Conservation (phyloP, 2,329 filamentous ascomycete species). For the Mariannaea elegans region DNA sequence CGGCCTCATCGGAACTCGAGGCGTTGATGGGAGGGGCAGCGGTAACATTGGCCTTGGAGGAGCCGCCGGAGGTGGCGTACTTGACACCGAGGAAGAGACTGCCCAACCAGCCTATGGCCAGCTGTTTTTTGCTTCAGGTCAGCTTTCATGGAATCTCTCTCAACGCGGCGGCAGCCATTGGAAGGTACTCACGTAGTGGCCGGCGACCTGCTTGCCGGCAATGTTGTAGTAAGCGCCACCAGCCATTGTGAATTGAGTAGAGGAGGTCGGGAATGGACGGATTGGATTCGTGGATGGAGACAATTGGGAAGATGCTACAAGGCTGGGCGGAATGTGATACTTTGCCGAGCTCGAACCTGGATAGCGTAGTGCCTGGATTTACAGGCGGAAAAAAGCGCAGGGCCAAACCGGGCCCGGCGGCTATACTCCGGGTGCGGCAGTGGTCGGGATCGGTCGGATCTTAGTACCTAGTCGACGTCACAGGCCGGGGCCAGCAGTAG, state of each 20-base stretch:
- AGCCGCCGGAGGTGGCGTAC: slow-evolving; percentile 55
- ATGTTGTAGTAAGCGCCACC: slow-evolving; percentile 59
- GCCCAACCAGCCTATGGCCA: slow-evolving; percentile 65
- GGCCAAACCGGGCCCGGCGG: slow-evolving; percentile 28
- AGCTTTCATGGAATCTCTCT: slow-evolving; percentile 17
- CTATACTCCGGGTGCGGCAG: slow-evolving; percentile 40
- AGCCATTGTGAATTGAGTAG: slow-evolving; percentile 46
- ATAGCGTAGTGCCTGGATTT: slow-evolving; percentile 44
- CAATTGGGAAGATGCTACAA: slow-evolving; percentile 42
- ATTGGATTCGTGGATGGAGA: slow-evolving; percentile 40
- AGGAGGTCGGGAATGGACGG: slow-evolving; percentile 36
- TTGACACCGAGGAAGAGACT: slow-evolving; percentile 60
- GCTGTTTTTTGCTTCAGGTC: slow-evolving; percentile 49
- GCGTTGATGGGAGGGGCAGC: slow-evolving; percentile 69
- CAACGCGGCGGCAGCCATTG: slow-evolving; percentile 25
- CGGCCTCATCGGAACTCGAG: slow-evolving; percentile 68
- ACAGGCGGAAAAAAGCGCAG: slow-evolving; percentile 38
- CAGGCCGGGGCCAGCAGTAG: slow-evolving; percentile 2
- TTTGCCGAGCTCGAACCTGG: slow-evolving; percentile 42
- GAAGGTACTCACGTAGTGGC: slow-evolving; percentile 64
- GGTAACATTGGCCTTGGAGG: slow-evolving; percentile 53
- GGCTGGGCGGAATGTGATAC: slow-evolving; percentile 38
- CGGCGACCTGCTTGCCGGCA: slow-evolving; percentile 67
- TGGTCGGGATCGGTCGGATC: slow-evolving; percentile 39
- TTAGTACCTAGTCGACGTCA: slow-evolving; percentile 37